Evolutionary conservation across 2,329 filamentous ascomycete species (phyloP), one percentile per base, ranked within the genome.

Genomic region (Harringtonia aguacate): DNA sequence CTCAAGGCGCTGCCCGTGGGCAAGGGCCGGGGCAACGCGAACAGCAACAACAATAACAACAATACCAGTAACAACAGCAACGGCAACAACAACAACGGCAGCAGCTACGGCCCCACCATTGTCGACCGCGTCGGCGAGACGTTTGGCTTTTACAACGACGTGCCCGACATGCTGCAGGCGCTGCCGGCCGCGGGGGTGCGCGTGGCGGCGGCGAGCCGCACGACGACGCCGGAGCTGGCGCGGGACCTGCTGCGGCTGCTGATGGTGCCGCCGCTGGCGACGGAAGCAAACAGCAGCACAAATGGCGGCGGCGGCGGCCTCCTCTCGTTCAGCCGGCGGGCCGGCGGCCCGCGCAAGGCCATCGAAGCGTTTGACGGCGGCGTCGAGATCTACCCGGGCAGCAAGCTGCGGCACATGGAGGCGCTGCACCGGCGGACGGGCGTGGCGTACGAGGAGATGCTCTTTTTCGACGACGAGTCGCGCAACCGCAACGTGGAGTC

Each of bases 381-480:
- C 5, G 42, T 80, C 44, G 79, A 84, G 63, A 82, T 83, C 46
- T 84, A 83, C 53, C 88, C 89, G 0, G 79, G 79, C 2, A 82
- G 70, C 58, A 97, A 97, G 72, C 81, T 83, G n/a, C 75, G 77
- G 49, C 90, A 97, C 63, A 94, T 97, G 55, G 72, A 81, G 55
- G 69, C 75, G 6, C 68, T 97, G 53, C 75, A 83, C 10, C 75
- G 81, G 58, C 72, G 77, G 45, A 88, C 83, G 14, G 79, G 79
- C 2, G 61, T 95, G 3, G 65, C 68, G 7, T 94, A 78, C 56
- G 75, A 83, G 50, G 86, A 95, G 39, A 94, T 97, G 82, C 61
- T 97, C 29, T 97, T 97, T 62, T 97, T 97, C 53, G 90, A 97
- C 54, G 90, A 97, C 55, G 90, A 97, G 73, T 71, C 73, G 42